Percentiles rank a stretch among this genome's conserved stretches.
These are phyloP conservation scores for Rhynchosporium graminicola DNA, from an alignment of 2,329 filamentous ascomycete genomes.

Conservation along the genomic window DNA sequence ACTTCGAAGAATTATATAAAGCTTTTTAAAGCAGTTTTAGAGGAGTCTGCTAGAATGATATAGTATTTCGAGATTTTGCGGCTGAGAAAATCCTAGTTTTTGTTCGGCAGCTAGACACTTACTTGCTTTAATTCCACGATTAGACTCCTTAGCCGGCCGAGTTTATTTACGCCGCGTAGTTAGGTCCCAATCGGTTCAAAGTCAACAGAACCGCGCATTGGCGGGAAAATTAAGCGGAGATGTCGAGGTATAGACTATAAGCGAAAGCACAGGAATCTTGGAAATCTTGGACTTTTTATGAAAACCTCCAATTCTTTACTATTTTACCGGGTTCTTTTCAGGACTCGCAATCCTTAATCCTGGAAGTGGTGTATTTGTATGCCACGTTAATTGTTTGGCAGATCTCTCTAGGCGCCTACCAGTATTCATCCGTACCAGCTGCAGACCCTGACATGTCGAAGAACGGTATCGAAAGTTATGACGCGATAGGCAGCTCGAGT, in stretches of 20 bases:
- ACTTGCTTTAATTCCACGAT: too few relatives aligned
- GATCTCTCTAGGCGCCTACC: slow-evolving; percentile 2
- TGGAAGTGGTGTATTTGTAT: background rate
- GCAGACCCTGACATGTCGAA: slow-evolving; percentile 7
- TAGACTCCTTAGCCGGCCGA: too few relatives aligned
- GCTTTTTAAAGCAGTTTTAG: too few relatives aligned
- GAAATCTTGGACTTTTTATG: background rate
- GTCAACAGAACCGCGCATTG: background rate
- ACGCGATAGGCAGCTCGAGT: slow-evolving; percentile 4
- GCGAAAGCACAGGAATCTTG: slow-evolving; percentile 8
- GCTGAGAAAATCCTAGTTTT: too few relatives aligned
- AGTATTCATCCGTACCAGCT: background rate
- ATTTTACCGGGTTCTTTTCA: background rate
- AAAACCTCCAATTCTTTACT: too few relatives aligned
- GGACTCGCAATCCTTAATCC: background rate
- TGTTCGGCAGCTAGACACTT: too few relatives aligned
- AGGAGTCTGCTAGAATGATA: too few relatives aligned
- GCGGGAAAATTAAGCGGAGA: slow-evolving; percentile 11
- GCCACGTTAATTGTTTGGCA: background rate
- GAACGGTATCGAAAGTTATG: background rate
- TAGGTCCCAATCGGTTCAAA: background rate
- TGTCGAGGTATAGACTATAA: background rate
- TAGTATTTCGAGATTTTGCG: too few relatives aligned
- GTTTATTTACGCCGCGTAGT: too few relatives aligned
- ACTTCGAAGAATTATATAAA: too few relatives aligned